These are phyloP conservation scores for Ogataea ganodermae DNA, from an alignment of 805 yeast species.

Conservation along the genomic window DNA sequence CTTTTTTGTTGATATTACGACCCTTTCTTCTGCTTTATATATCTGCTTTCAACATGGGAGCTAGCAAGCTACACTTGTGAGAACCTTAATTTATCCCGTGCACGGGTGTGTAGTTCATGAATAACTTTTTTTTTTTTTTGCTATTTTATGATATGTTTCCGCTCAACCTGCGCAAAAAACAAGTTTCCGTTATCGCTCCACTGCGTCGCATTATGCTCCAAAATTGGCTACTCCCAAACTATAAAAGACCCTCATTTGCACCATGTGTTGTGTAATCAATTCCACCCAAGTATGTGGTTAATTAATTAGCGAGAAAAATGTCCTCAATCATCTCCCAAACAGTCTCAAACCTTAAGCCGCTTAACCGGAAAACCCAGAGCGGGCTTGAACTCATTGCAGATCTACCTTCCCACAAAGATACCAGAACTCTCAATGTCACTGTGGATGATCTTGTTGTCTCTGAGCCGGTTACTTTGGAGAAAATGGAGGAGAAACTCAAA, in stretches of 20 bases:
- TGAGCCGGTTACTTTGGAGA: not conserved
- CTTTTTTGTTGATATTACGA: not conserved
- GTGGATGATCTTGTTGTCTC: not conserved
- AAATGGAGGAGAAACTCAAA: slow-evolving; percentile 1
- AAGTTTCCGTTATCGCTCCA: too few relatives aligned
- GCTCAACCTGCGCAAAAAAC: too few relatives aligned
- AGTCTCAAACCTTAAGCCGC: not conserved
- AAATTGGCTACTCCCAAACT: too few relatives aligned
- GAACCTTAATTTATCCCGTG: too few relatives aligned
- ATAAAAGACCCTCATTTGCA: too few relatives aligned
- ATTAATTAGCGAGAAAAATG: too few relatives aligned
- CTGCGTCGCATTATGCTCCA: too few relatives aligned
- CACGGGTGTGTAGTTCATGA: too few relatives aligned
- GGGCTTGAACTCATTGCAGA: not conserved
- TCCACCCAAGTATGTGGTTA: too few relatives aligned
- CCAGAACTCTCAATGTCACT: not conserved
- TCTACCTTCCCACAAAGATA: not conserved
- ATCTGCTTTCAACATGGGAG: not conserved
- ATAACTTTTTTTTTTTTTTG: too few relatives aligned
- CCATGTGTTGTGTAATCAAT: not conserved
- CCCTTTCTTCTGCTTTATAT: not conserved
- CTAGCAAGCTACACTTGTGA: too few relatives aligned
- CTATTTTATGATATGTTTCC: too few relatives aligned
- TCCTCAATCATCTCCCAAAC: not conserved
- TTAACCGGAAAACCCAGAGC: not conserved